Evolutionary conservation across 2,329 filamentous ascomycete species (phyloP).

Genomic region (Hysterium pulicare): DNA sequence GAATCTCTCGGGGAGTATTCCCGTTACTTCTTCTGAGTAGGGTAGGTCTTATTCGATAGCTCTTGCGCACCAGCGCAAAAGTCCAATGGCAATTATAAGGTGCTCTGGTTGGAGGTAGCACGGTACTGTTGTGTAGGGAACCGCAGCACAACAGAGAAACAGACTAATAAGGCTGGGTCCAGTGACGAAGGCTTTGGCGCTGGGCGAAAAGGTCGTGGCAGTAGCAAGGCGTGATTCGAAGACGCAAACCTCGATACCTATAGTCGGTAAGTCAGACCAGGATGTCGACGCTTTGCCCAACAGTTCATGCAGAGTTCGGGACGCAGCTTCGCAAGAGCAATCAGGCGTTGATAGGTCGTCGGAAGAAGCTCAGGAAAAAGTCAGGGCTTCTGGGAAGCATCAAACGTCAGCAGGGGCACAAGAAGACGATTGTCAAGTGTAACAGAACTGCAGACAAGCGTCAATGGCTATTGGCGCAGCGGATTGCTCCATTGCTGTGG

Average conservation of each 20-base stretch:
- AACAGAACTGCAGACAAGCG: slow-evolving; percentile 20
- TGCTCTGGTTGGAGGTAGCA: slow-evolving; percentile 13
- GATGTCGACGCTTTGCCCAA: slow-evolving; percentile 18
- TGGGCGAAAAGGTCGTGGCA: slow-evolving; percentile 13
- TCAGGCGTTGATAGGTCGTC: slow-evolving; percentile 25
- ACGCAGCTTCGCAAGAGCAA: slow-evolving; percentile 20
- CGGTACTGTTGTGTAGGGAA: slow-evolving; percentile 16
- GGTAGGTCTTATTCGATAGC: slow-evolving; percentile 15
- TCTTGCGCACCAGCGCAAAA: slow-evolving; percentile 10
- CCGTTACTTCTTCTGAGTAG: slow-evolving; percentile 15
- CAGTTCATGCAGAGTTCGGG: slow-evolving; percentile 21
- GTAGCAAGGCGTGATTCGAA: slow-evolving; percentile 15
- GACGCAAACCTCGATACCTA: slow-evolving; percentile 21
- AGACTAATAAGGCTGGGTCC: slow-evolving; percentile 11
- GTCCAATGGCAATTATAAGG: slow-evolving; percentile 16
- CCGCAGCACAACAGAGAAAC: slow-evolving; percentile 14
- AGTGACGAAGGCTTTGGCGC: slow-evolving; percentile 14
- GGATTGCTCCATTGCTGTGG: slow-evolving; percentile 29
- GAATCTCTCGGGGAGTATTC: slow-evolving; percentile 9
- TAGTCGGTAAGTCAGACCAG: slow-evolving; percentile 9
- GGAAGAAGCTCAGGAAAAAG: slow-evolving; percentile 11
- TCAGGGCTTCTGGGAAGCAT: slow-evolving; percentile 16
- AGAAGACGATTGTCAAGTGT: slow-evolving; percentile 23
- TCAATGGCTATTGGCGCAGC: slow-evolving; percentile 21
- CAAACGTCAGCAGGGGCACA: slow-evolving; percentile 37